Evolutionary conservation across 495 filamentous ascomycete genomes (phyloP).

Genomic region (Neurospora sp.): DNA sequence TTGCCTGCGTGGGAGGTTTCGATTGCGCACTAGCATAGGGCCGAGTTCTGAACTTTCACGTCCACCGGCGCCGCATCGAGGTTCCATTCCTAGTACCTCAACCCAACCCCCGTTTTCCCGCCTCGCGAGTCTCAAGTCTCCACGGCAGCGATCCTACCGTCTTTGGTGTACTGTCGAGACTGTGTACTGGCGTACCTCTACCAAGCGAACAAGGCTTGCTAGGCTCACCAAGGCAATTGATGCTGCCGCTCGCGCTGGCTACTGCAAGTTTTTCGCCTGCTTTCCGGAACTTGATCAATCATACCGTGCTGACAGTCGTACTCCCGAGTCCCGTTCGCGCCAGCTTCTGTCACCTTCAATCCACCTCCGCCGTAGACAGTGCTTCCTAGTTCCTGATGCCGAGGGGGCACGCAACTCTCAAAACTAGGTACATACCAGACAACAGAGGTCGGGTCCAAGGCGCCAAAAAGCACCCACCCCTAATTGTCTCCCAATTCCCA

Average conservation of each 20-base stretch:
- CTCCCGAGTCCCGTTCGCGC: neutral
- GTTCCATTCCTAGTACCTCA: neutral
- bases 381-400: neutral
- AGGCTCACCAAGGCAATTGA: neutral
- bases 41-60: neutral
- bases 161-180: neutral
- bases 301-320: neutral
- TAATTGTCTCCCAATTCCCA: neutral
- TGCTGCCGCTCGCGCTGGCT: neutral
- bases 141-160: neutral
- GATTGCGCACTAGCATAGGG: neutral
- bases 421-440: neutral
- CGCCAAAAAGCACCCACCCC: neutral
- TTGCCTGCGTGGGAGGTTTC: neutral
- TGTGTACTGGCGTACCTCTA: neutral
- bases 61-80: neutral
- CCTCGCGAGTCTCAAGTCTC: neutral
- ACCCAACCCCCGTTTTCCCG: neutral
- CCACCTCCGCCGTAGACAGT: neutral
- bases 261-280: neutral
- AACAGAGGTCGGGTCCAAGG: neutral
- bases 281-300: neutral
- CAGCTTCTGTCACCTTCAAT: neutral
- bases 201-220: neutral
- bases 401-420: neutral